Evolutionary conservation across 768 basidiomycete genomes (phyloP).

Genomic region (Paxillus involutus): DNA sequence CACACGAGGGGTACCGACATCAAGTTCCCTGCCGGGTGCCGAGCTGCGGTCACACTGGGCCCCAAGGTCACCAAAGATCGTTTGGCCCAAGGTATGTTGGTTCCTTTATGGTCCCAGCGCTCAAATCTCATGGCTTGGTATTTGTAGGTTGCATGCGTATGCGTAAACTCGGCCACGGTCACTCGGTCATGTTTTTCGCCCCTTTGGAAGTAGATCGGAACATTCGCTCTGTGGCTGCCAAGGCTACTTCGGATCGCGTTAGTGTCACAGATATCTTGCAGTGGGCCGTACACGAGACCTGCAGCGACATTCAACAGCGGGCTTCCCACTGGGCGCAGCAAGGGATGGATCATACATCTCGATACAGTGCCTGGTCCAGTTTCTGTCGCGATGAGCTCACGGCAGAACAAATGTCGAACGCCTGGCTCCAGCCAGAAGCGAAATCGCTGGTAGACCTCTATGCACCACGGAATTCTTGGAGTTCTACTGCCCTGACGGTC

Average conservation of each 20-base stretch:
- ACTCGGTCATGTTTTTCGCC: slow-evolving; percentile 50
- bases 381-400: slow-evolving; percentile 1
- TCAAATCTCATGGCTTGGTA: not conserved
- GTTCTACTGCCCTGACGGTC: not conserved
- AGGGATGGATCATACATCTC: slow-evolving; percentile 17
- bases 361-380: slow-evolving; percentile 16
- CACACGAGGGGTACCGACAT: slow-evolving; percentile 42
- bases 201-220: slow-evolving; percentile 38
- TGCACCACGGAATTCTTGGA: not conserved
- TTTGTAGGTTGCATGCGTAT: slow-evolving; percentile 53
- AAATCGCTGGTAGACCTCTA: slow-evolving; percentile 39
- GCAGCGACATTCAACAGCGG: slow-evolving; percentile 39
- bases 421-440: slow-evolving; percentile 44
- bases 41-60: slow-evolving; percentile 39
- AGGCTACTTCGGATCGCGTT: not conserved
- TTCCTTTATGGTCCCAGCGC: not conserved
- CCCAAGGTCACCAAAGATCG: slow-evolving; percentile 39
- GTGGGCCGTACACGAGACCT: slow-evolving; percentile 48
- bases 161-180: slow-evolving; percentile 47
- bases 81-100: slow-evolving; percentile 31
- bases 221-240: slow-evolving; percentile 32
- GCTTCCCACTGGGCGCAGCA: slow-evolving; percentile 45
- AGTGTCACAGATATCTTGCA: slow-evolving; percentile 36
- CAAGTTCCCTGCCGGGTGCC: slow-evolving; percentile 32
- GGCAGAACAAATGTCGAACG: not conserved